Percentiles rank a stretch among this genome's conserved stretches.
phyloP scores from a whole-genome alignment of 164 flowering plant species.

The Warburgia ugandensis region DNA sequence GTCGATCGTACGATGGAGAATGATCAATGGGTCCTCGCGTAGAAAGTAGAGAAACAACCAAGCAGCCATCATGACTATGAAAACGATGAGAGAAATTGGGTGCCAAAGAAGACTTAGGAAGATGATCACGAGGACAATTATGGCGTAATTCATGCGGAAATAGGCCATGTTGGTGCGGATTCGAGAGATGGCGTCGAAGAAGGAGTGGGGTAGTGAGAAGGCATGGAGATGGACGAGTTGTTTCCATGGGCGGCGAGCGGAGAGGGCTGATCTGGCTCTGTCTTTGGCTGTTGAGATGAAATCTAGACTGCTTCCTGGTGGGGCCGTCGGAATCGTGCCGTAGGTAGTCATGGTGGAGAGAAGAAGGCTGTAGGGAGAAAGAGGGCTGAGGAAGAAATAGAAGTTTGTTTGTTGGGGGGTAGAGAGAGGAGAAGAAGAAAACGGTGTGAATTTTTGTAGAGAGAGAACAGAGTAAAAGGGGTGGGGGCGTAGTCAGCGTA shows the following conservation, averaged over 20 bases:
- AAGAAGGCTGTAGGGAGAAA: neutral
- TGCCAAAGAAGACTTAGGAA: conserved; percentile 52
- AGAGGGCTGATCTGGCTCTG: conserved; percentile 23
- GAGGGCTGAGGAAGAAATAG: neutral
- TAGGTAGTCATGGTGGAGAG: conserved; percentile 39
- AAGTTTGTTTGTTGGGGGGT: too few relatives aligned
- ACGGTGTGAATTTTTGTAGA: neutral
- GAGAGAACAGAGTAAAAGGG: too few relatives aligned
- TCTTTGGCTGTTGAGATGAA: conserved; percentile 32
- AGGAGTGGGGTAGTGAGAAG: conserved; percentile 22
- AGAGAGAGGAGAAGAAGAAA: conserved; percentile 2
- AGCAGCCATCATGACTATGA: conserved; percentile 30
- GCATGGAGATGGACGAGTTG: conserved; percentile 27
- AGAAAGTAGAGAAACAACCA: conserved; percentile 59
- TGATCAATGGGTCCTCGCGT: conserved; percentile 35
- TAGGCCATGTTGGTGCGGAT: conserved; percentile 27
- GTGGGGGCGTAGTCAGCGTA: too few relatives aligned
- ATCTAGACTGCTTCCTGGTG: conserved; percentile 9
- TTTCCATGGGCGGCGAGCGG: conserved; percentile 44
- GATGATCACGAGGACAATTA: conserved; percentile 31
- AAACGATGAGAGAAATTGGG: conserved; percentile 45
- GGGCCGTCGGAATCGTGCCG: conserved; percentile 43
- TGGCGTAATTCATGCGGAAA: conserved; percentile 44
- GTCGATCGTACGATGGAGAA: conserved; percentile 22
- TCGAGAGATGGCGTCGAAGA: conserved; percentile 17